Evolutionary conservation across 352 stramenopile species (phyloP).

Genomic region (Phytophthora chlamydospora): DNA sequence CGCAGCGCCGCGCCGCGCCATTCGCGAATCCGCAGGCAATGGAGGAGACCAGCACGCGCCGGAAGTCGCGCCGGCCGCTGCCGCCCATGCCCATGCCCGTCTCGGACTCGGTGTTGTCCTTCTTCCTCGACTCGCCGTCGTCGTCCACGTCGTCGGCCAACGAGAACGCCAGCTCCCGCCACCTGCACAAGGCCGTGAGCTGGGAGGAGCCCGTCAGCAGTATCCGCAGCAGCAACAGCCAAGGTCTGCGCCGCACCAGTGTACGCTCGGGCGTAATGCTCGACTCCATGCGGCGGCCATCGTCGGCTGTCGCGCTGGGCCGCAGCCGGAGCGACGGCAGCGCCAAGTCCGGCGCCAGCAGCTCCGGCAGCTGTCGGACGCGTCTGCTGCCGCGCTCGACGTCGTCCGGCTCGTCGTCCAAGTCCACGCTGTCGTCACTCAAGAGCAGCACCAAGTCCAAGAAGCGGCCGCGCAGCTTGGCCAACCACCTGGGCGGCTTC

Average conservation of each 20-base stretch:
- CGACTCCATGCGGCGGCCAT: conserved; percentile 24
- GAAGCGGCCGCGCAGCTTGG: conserved; percentile 27
- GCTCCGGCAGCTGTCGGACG: conserved; percentile 4
- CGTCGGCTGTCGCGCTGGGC: conserved; percentile 14
- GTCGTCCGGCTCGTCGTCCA: conserved; percentile 21
- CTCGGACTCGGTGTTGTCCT: conserved; percentile 31
- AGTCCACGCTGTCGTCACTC: conserved; percentile 11
- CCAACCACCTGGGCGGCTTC: conserved; percentile 61
- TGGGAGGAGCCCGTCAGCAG: conserved; percentile 18
- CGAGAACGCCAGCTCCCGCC: conserved; percentile 17
- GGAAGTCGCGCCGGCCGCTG: conserved; percentile 12
- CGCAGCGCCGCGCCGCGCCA: conserved; percentile 2
- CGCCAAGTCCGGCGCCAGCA: conserved; percentile 12
- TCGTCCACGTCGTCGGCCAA: conserved; percentile 18
- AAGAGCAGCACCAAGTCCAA: conserved; percentile 19
- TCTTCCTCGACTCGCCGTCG: conserved; percentile 37
- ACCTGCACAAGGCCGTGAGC: conserved; percentile 18
- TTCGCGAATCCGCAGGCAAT: conserved; percentile 25
- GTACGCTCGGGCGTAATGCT: conserved; percentile 20
- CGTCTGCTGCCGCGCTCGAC: conserved; percentile 13
- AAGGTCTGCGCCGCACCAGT: conserved; percentile 22
- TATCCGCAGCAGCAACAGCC: no score
- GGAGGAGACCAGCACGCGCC: conserved; percentile 14
- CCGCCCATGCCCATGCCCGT: conserved; percentile 10
- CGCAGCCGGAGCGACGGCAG: conserved; percentile 24